Evolutionary conservation across 805 yeast species (phyloP).

Genomic region (Yarrowia sp.): DNA sequence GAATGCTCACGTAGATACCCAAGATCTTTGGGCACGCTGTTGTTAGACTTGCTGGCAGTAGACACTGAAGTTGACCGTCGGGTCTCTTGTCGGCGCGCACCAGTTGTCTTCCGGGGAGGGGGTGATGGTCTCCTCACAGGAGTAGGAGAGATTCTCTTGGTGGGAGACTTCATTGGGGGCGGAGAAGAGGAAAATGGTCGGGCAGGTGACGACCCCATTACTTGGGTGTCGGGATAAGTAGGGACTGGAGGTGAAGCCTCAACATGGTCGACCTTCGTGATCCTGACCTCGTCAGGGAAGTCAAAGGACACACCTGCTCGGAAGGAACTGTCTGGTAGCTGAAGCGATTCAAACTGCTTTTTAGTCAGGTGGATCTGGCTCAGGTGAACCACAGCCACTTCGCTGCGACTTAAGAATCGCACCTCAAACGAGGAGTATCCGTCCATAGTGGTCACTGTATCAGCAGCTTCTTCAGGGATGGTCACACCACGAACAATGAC

Average conservation of each 20-base stretch:
- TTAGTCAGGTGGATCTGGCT: not conserved
- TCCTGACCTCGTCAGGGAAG: not conserved
- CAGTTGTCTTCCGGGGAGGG: not conserved
- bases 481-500: not conserved
- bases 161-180: not conserved
- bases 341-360: not conserved
- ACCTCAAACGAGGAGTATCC: conserved; percentile 2
- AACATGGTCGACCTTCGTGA: not conserved
- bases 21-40: not conserved
- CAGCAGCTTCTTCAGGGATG: not conserved
- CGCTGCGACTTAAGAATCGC: not conserved
- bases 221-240: not conserved
- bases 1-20: not conserved
- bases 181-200: not conserved
- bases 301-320: not conserved
- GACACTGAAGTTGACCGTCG: not conserved
- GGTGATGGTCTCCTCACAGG: not conserved
- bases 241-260: not conserved
- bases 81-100: not conserved
- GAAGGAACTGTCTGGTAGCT: not conserved
- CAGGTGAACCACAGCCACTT: not conserved
- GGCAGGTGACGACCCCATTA: not conserved
- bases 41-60: not conserved
- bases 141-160: not conserved
- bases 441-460: not conserved